These are phyloP conservation scores for Thermothielavioides terrestris DNA, from an alignment of 495 filamentous ascomycete genomes.

Conservation along the genomic window DNA sequence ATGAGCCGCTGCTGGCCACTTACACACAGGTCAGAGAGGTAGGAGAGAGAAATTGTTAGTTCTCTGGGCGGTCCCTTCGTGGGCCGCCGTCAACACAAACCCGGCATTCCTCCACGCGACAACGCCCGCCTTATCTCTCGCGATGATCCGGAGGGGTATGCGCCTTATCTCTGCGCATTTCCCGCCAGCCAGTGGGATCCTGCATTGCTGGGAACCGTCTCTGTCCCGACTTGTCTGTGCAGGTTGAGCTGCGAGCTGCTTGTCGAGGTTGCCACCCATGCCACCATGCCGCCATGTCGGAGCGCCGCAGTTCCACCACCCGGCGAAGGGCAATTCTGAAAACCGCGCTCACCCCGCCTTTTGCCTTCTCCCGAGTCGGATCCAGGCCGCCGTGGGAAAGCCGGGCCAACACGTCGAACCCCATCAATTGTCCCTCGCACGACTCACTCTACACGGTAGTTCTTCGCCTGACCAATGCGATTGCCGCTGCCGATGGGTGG, in stretches of 20 bases:
- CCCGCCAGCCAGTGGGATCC: not conserved
- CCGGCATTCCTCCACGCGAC: too few relatives aligned
- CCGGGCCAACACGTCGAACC: not conserved
- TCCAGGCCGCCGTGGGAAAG: not conserved
- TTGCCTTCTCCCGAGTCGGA: not conserved
- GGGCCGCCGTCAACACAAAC: too few relatives aligned
- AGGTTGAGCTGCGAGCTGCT: not conserved
- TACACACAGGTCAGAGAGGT: too few relatives aligned
- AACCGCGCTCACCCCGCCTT: not conserved
- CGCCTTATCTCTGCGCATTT: not conserved
- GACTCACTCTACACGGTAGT: too few relatives aligned
- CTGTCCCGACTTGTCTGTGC: not conserved
- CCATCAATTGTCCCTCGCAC: not conserved
- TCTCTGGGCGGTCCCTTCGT: too few relatives aligned
- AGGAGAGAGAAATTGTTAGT: too few relatives aligned
- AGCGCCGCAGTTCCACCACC: not conserved
- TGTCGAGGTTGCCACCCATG: not conserved
- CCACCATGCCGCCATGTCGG: not conserved
- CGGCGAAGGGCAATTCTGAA: not conserved
- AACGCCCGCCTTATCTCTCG: not conserved
- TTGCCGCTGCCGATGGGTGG: too few relatives aligned
- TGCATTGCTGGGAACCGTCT: not conserved
- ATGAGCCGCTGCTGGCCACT: too few relatives aligned
- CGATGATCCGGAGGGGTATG: too few relatives aligned
- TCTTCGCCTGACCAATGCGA: too few relatives aligned